Evolutionary conservation across 768 basidiomycete species (phyloP).

Genomic region (Coprinopsis strossmayeri): DNA sequence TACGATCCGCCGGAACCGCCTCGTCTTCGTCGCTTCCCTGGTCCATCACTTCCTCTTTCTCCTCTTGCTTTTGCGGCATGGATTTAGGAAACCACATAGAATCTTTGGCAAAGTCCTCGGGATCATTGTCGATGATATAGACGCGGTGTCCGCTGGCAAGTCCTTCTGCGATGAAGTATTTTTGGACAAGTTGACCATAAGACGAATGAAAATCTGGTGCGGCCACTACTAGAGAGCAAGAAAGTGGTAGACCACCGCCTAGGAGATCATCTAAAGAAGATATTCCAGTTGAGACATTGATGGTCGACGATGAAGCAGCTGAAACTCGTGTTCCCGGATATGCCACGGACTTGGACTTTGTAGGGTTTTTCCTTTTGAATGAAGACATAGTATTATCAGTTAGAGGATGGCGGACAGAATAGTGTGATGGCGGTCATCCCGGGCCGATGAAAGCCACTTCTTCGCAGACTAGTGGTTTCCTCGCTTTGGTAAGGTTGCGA

Average conservation of each 20-base stretch:
- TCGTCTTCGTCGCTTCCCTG: conserved; percentile 32
- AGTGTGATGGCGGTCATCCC: neutral
- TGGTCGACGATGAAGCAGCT: conserved; percentile 47
- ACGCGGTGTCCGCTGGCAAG: conserved; percentile 65
- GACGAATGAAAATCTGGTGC: conserved; percentile 85
- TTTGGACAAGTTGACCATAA: conserved; percentile 78
- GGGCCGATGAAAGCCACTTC: too few species aligned
- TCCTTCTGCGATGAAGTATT: conserved; percentile 89
- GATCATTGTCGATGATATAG: conserved; percentile 56
- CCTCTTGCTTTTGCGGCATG: conserved; percentile 11
- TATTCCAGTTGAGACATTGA: conserved; percentile 78
- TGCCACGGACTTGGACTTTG: conserved; percentile 28
- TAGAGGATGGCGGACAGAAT: neutral
- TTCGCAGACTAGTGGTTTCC: too few species aligned
- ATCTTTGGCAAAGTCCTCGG: conserved; percentile 51
- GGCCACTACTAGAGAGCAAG: conserved; percentile 62
- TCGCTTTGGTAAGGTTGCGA: too few species aligned
- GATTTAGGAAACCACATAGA: conserved; percentile 73
- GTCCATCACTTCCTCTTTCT: conserved; percentile 15
- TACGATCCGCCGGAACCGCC: conserved; percentile 38
- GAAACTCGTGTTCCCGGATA: conserved; percentile 53
- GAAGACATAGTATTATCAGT: conserved; percentile 49
- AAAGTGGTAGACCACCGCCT: conserved; percentile 85
- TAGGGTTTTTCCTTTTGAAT: conserved; percentile 62
- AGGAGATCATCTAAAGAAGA: conserved; percentile 93